Percentiles rank a stretch among this genome's conserved stretches.
These are phyloP conservation scores for Emericellopsis terricola DNA, from an alignment of 495 filamentous ascomycete genomes.

Conservation along the genomic window DNA sequence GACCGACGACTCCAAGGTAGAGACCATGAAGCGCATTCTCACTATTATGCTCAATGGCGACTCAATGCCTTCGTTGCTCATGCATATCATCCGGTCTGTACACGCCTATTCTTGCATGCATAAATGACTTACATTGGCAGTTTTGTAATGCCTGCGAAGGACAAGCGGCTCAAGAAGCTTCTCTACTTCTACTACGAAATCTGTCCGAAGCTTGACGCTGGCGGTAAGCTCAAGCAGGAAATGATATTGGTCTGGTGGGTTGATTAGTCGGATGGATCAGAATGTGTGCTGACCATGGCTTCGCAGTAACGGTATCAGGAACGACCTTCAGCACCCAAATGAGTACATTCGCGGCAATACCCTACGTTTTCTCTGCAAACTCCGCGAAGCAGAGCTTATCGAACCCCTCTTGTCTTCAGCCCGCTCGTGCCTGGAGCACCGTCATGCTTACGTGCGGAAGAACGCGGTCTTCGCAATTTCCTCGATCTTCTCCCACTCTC, in stretches of 20 bases:
- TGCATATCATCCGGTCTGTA: conserved; percentile 99
- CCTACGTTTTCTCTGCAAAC: conserved; percentile 88
- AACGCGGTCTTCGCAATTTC: conserved; percentile 91
- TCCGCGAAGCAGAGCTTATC: conserved; percentile 87
- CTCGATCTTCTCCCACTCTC: conserved; percentile 83
- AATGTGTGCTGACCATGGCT: conserved; percentile 5
- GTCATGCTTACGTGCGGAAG: conserved; percentile 95
- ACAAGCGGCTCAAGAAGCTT: conserved; percentile 92
- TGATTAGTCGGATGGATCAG: neutral
- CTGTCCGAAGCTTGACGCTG: conserved; percentile 82
- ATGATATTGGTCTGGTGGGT: conserved; percentile 97
- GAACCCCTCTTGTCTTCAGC: conserved; percentile 89
- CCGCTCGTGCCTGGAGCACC: conserved; percentile 79
- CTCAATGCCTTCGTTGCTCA: conserved; percentile 83
- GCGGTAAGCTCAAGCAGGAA: conserved; percentile 93
- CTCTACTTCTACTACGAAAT: conserved; percentile 99
- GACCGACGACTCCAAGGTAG: conserved; percentile 88
- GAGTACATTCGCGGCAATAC: conserved; percentile 97
- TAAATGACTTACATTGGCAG: too few species aligned
- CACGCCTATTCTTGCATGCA: too few species aligned
- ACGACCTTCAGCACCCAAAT: conserved; percentile 93
- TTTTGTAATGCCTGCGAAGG: conserved; percentile 98
- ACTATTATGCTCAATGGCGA: conserved; percentile 98
- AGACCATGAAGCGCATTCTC: conserved; percentile 95
- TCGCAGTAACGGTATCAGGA: conserved; percentile 84